Percentiles rank a stretch among this genome's conserved stretches.
These are phyloP conservation scores for Spergularia marina DNA, from an alignment of 148 eudicot species.

Conservation along the genomic window DNA sequence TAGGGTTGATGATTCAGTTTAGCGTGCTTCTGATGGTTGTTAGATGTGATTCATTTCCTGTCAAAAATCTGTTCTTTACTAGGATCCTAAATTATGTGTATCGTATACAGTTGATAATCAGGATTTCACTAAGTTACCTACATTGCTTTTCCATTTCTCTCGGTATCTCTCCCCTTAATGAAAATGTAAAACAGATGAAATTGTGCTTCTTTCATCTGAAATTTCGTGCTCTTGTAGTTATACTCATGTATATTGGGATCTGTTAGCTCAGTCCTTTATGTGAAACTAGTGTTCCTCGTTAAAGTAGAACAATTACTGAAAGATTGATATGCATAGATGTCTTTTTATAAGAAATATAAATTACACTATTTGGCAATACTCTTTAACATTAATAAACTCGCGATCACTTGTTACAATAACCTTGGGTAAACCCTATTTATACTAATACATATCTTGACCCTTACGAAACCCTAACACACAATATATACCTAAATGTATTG, in stretches of 20 bases:
- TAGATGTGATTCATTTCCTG: not conserved
- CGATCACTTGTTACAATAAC: too few species aligned
- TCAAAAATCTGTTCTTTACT: constrained; percentile 22
- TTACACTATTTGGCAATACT: too few species aligned
- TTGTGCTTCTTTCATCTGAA: not conserved
- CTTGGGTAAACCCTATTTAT: too few species aligned
- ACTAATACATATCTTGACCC: too few species aligned
- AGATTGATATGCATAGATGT: not conserved
- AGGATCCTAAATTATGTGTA: constrained; percentile 15
- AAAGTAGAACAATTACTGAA: not conserved
- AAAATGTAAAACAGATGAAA: not conserved
- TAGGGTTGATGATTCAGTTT: not conserved
- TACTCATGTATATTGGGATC: not conserved
- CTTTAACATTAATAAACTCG: too few species aligned
- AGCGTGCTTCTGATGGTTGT: not conserved
- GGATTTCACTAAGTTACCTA: not conserved
- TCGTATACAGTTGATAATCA: constrained; percentile 6
- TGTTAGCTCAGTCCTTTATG: not conserved
- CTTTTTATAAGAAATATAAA: too few species aligned
- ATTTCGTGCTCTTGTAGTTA: not conserved
- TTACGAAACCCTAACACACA: too few species aligned
- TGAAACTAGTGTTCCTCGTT: not conserved
- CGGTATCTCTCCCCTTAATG: too few species aligned
- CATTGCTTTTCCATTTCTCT: too few species aligned
- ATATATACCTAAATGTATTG: too few species aligned